Evolutionary conservation across 2,329 filamentous ascomycete species (phyloP), one percentile per base, ranked within the genome.

Genomic region (Pseudogymnoascus sp.): DNA sequence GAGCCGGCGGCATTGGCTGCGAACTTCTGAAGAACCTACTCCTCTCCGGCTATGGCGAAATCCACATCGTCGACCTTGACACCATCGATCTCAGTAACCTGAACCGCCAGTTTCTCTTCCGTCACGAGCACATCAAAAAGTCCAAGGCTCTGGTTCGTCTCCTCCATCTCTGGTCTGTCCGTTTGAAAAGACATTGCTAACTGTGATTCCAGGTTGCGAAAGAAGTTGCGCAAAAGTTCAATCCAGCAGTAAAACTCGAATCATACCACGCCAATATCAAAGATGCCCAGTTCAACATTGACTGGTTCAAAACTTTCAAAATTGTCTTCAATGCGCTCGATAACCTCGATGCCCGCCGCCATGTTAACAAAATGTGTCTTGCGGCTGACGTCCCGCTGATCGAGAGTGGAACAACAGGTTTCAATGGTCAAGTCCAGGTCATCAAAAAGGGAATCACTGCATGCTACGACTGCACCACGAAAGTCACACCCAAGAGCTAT

Each of bases 51-150:
- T 99, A 96, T 69, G 91, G 91, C 67, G 90, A 96, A 77, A 87
- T 97, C 60, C 90, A 96, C 75, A 88, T 97, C 52, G 91, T 99
- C 68, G 94, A 99, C 75, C 89, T 99, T 64, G 94, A 99, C 75
- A 99, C 94, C 1, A 97, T 99, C 77, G 94, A 99, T 73, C 82
- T 99, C 21, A 96, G 92, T 77, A 99, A 99, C 73, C 83, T 99
- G 60, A 99, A 99, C 71, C 90, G 94, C 62, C 94, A 99, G 75
- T 99, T 99, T 71, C 86, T 99, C 58, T 99, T 99, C 75, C 85
- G 92, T 65, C 89, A 93, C 70, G 92, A 97, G 74, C 94, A 99
- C 72, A 97, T 99, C 76, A 97, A 97, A 76, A 96, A 96, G 75
- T 86, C 93, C 1, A 99, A 99, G 74, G 92, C 94, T 60, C 77